These are phyloP conservation scores for Starmerella bombicola DNA, from an alignment of 805 yeast species.

Conservation along the genomic window DNA sequence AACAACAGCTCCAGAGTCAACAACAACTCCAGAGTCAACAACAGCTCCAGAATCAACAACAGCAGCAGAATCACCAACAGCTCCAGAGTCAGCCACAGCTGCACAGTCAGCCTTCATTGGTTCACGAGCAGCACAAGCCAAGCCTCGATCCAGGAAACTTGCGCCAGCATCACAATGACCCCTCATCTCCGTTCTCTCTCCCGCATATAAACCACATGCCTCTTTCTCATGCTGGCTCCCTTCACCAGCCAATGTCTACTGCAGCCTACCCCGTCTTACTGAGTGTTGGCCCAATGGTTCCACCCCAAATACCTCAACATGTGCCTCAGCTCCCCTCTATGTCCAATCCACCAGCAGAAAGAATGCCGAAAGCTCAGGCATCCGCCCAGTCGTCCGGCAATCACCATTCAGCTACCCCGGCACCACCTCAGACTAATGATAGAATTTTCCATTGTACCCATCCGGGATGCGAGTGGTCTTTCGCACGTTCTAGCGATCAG, in stretches of 20 bases:
- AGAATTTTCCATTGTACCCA: constrained; percentile 27
- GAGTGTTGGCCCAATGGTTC: not conserved
- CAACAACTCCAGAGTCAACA: too few relatives aligned
- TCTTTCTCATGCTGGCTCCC: too few relatives aligned
- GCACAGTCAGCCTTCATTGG: not conserved
- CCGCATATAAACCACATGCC: too few relatives aligned
- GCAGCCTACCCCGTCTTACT: not conserved
- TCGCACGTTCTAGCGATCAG: constrained; percentile 55
- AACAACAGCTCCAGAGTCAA: too few relatives aligned
- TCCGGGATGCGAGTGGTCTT: constrained; percentile 52
- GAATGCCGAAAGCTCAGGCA: not conserved
- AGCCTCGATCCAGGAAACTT: too few relatives aligned
- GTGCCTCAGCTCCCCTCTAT: not conserved
- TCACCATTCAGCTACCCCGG: not conserved
- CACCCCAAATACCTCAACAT: not conserved
- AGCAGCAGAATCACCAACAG: constrained; percentile 1
- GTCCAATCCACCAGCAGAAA: not conserved
- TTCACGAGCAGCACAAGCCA: too few relatives aligned
- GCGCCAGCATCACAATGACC: too few relatives aligned
- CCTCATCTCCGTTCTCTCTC: too few relatives aligned
- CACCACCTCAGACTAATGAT: not conserved
- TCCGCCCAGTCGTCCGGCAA: not conserved
- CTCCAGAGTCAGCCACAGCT: not conserved
- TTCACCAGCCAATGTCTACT: not conserved
- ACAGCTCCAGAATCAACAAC: not conserved